Evolutionary conservation across 208 protist genomes (phyloP), one percentile per base, ranked within the genome.

Genomic region (Trypanosoma cruzi): DNA sequence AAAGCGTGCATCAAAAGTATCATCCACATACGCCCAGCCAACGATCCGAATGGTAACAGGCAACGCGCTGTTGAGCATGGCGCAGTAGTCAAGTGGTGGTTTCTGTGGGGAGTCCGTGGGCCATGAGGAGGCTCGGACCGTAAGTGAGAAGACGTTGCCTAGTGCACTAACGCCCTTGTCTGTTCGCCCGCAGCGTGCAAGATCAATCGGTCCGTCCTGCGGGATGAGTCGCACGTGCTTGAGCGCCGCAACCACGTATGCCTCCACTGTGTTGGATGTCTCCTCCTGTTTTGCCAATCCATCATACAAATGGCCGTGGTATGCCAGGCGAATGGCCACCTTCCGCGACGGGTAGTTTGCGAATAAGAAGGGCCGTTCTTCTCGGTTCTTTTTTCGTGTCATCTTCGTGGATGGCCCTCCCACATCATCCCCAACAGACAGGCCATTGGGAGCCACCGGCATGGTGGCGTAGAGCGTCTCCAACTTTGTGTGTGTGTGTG

Each of bases 1-100:
- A 68, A 98, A 97, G 60, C 95, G 83, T 5, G 94, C 97, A 64
- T 98, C 90, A 70, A 99, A 99, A 54, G 50, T 53, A 31, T 86
- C 72, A 48, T 79, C 70, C 8, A 99, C 96, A 24, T 93, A 87
- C 0, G 92, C 70, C 85, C 96, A 99, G 24, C 86, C 97, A 22
- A 99, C 62, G 13, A 98, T 92, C 56, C 97, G 92, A 31, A 99
- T 98, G 13, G 97, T 93, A 0, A 85, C 69, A 7, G 98, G 98
- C 16, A 99, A 86, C 4, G 94, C 77, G 24, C 82, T 75, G 78
- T 99, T 99, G 24, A 99, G 84, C 84, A 98, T 93, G 24, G 76
- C 79, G n/a, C 86, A 86, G 73, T 99, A 99, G 63, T 98, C 92
- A 10, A 99, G 71, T 18, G 85, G 85, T 7, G 83, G 76, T 53